Conservation (phyloP, 306 rosid genomes). For the Castanea crenata region DNA sequence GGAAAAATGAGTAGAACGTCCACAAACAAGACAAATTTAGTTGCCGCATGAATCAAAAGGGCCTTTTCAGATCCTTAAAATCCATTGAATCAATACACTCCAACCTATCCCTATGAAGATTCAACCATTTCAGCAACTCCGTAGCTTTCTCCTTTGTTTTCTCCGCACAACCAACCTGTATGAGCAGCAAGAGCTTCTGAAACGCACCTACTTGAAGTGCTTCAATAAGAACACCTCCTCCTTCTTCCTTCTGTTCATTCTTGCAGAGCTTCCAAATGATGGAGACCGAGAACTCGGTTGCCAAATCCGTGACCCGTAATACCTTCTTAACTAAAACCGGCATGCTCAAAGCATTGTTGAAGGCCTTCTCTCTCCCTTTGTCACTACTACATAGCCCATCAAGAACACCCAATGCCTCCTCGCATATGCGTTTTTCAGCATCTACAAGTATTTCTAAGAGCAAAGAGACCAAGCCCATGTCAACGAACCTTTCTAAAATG, state of each 20-base stretch:
- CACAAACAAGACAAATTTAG: neutral
- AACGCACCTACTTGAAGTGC: constrained; percentile 71
- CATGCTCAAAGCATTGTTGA: constrained; percentile 56
- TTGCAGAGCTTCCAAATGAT: constrained; percentile 68
- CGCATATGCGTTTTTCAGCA: constrained; percentile 53
- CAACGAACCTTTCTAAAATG: constrained; percentile 41
- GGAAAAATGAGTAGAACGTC: neutral
- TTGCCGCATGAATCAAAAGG: constrained; percentile 28
- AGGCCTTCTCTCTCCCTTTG: constrained; percentile 52
- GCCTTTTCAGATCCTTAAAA: constrained; percentile 52
- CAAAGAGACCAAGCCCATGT: constrained; percentile 63
- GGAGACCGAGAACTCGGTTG: constrained; percentile 55
- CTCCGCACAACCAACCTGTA: constrained; percentile 78
- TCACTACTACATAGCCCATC: constrained; percentile 46
- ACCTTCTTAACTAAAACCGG: constrained; percentile 81
- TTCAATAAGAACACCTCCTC: constrained; percentile 41
- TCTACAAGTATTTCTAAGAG: constrained; percentile 64
- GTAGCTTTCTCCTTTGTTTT: constrained; percentile 62
- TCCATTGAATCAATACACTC: constrained; percentile 71
- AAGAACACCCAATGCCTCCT: constrained; percentile 66
- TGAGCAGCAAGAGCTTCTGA: constrained; percentile 70
- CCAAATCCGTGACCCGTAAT: constrained; percentile 61
- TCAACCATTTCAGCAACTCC: constrained; percentile 67
- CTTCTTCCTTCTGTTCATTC: constrained; percentile 33
- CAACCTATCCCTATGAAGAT: constrained; percentile 48